These are phyloP conservation scores for Tricholoma sp. DNA, from an alignment of 768 basidiomycete species.

Conservation along the genomic window DNA sequence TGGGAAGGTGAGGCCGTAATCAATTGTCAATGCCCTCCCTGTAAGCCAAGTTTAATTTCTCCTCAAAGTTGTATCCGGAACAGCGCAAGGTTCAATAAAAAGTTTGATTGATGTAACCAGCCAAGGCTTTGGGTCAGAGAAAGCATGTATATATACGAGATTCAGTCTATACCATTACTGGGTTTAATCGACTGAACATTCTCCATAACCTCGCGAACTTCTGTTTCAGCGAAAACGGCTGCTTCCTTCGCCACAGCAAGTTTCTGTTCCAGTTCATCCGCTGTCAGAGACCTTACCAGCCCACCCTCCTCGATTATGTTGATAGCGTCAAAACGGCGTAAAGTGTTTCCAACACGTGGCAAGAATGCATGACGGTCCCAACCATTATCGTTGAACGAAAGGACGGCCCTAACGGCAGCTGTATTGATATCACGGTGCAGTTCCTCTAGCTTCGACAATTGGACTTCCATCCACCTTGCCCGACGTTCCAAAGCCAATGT, in stretches of 20 bases:
- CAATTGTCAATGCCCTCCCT: neutral
- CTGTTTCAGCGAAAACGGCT: slow-evolving; percentile 65
- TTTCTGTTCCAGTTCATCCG: slow-evolving; percentile 73
- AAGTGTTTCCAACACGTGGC: slow-evolving; percentile 64
- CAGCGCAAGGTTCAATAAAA: neutral
- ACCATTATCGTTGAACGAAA: slow-evolving; percentile 80
- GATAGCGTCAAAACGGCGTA: slow-evolving; percentile 64
- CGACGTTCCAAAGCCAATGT: slow-evolving; percentile 82
- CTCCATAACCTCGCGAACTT: slow-evolving; percentile 72
- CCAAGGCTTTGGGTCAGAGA: neutral
- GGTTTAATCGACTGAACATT: slow-evolving; percentile 54
- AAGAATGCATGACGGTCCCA: slow-evolving; percentile 71
- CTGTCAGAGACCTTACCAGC: slow-evolving; percentile 48
- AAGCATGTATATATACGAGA: neutral
- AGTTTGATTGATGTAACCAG: neutral
- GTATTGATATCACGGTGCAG: slow-evolving; percentile 88
- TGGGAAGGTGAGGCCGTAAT: slow-evolving; percentile 49
- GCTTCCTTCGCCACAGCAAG: slow-evolving; percentile 65
- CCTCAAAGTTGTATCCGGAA: slow-evolving; percentile 1
- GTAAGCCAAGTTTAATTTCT: neutral
- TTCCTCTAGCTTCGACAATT: slow-evolving; percentile 83
- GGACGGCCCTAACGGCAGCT: slow-evolving; percentile 76
- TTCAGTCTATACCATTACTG: slow-evolving; percentile 23
- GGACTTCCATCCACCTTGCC: slow-evolving; percentile 93
- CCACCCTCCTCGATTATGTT: slow-evolving; percentile 49